Evolutionary conservation across 2,329 filamentous ascomycete species (phyloP), one percentile per base, ranked within the genome.

Genomic region (Sclerotinia borealis): DNA sequence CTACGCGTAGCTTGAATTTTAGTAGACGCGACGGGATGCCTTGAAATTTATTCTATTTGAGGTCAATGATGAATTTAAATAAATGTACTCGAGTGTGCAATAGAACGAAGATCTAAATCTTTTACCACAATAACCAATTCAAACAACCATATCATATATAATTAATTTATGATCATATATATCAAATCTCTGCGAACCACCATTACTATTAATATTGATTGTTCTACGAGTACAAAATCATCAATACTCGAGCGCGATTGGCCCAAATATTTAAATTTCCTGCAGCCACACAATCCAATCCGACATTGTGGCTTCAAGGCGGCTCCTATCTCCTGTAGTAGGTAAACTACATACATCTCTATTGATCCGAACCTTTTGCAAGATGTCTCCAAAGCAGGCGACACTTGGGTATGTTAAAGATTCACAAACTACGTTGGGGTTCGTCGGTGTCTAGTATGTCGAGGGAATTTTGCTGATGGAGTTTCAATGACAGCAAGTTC

Each of bases 341-440:
- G 55, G 64, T 36, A 43, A 61, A 27, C 63, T 68, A 49, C 66
- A 67, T 50, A 71, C 37, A 17, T 54, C 63, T 47, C 43, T 67
- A 47, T 22, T 65, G 48, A 66, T 62, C 3, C 27, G 58, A 66
- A 36, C 65, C 43, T 68, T 69, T 45, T 65, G 41, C 65, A 71
- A 49, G 51, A 75, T 75, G 73, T 68, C 73, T 68, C 70, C 73
- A 27, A 74, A 72, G 56, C 92, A 96, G 79, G 86, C 90, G 72
- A 96, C 90, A 66, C 79, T 96, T 76, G 91, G 91, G 92, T 96
- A 95, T 79, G 92, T 93, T 67, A 88, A 85, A 77, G 79, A 86
- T 72, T 81, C 82, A 68, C 90, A 93, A 80, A 85, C 83, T 74
- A 91, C 87, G 70, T 79, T 93, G 76, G 84, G 87, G 90, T 92